A percentile compares a stretch with the other conserved stretches of the same genome.
Evolutionary conservation across 805 yeast genomes (phyloP).

Genomic region (Lipomyces kockii): DNA sequence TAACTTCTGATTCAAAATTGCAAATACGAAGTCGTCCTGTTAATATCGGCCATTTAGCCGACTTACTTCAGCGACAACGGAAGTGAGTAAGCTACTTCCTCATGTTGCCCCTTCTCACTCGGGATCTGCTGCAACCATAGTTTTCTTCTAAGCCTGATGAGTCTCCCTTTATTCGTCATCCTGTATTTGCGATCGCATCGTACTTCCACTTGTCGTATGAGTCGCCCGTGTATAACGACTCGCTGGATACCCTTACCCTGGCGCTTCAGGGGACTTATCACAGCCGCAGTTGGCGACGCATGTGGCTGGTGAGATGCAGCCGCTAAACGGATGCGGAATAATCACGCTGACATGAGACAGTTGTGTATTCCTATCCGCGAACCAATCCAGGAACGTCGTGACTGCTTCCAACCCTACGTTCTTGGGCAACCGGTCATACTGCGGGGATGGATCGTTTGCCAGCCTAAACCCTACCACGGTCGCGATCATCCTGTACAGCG

Average conservation of each 20-base stretch:
- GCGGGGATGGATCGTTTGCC: not conserved
- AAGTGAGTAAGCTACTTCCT: not conserved
- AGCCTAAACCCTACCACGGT: constrained; percentile 3
- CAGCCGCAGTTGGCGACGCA: not conserved
- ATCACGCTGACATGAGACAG: not conserved
- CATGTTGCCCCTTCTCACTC: no score
- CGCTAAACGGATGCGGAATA: not conserved
- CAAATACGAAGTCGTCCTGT: not conserved
- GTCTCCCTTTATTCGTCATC: no score
- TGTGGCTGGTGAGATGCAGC: not conserved
- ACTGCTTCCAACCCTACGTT: constrained; percentile 6
- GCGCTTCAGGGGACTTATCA: not conserved
- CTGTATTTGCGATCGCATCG: no score
- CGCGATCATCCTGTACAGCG: not conserved
- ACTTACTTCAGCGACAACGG: not conserved
- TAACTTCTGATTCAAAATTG: no score
- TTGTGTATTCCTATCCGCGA: not conserved
- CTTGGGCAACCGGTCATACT: not conserved
- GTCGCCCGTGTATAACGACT: not conserved
- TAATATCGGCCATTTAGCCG: no score
- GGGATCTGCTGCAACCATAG: no score
- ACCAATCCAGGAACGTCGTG: not conserved
- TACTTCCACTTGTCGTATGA: no score
- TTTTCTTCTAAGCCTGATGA: no score
- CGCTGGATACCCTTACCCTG: not conserved